phyloP scores from a whole-genome alignment of 2,329 filamentous ascomycete genomes.

The Cladorrhinum sp. region DNA sequence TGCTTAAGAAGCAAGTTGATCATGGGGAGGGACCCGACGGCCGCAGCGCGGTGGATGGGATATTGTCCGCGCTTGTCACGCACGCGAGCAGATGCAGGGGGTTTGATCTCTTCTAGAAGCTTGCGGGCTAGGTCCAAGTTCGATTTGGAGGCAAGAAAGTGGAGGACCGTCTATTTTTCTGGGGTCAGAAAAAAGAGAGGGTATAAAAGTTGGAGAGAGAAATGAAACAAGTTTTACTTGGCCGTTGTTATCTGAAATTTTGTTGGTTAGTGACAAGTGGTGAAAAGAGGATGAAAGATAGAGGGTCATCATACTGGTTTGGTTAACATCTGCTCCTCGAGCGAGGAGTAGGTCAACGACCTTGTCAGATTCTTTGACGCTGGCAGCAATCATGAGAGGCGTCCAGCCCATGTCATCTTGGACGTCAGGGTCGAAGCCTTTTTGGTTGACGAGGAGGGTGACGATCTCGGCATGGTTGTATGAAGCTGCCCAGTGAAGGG shows the following conservation, averaged over 20 bases:
- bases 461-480: slow-evolving; percentile 76
- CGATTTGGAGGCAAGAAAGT: slow-evolving; percentile 87
- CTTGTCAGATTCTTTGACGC: slow-evolving; percentile 67
- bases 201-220: neutral
- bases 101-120: slow-evolving; percentile 65
- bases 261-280: slow-evolving; percentile 17
- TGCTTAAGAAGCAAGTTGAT: slow-evolving; percentile 74
- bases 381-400: slow-evolving; percentile 77
- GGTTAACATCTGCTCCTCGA: slow-evolving; percentile 69
- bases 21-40: slow-evolving; percentile 85
- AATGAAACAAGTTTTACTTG: slow-evolving; percentile 37
- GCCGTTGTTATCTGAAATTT: slow-evolving; percentile 56
- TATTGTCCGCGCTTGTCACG: slow-evolving; percentile 88
- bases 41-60: slow-evolving; percentile 85
- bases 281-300: neutral
- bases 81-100: slow-evolving; percentile 69
- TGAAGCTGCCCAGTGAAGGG: slow-evolving; percentile 91
- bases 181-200: neutral
- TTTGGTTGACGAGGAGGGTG: slow-evolving; percentile 64
- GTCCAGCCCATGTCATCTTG: slow-evolving; percentile 83
- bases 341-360: slow-evolving; percentile 65
- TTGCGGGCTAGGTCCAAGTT: slow-evolving; percentile 78
- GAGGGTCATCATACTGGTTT: slow-evolving; percentile 56
- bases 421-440: slow-evolving; percentile 78
- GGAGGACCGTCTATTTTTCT: slow-evolving; percentile 73